These are phyloP conservation scores for Tylopilus sp. DNA, from an alignment of 768 basidiomycete genomes.

Conservation along the genomic window DNA sequence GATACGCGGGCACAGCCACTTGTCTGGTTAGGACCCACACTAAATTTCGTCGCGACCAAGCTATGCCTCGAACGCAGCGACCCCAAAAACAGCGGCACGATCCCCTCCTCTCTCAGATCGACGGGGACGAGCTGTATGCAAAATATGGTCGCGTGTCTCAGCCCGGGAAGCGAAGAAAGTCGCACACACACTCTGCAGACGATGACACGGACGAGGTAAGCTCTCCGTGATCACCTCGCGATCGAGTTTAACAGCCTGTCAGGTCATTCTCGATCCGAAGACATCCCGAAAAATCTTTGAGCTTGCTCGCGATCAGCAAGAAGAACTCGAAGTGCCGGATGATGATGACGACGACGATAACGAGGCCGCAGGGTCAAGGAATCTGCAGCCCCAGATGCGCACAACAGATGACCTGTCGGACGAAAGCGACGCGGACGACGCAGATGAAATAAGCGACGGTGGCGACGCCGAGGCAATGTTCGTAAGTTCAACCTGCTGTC, in stretches of 20 bases:
- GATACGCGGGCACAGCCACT: constrained; percentile 12
- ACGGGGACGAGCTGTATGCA: constrained; percentile 69
- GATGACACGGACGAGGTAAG: constrained; percentile 62
- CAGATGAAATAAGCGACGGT: constrained; percentile 19
- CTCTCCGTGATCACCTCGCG: constrained; percentile 8
- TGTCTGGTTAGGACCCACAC: neutral
- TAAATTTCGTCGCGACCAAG: constrained; percentile 1
- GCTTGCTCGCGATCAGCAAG: constrained; percentile 89
- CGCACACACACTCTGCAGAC: constrained; percentile 40
- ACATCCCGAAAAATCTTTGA: constrained; percentile 87
- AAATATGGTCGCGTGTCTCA: constrained; percentile 78
- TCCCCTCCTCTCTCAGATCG: constrained; percentile 81
- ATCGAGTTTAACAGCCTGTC: constrained; percentile 1
- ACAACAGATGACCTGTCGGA: constrained; percentile 53
- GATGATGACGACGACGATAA: constrained; percentile 48
- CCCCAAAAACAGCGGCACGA: constrained; percentile 70
- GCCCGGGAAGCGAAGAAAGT: constrained; percentile 72
- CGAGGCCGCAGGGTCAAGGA: constrained; percentile 25
- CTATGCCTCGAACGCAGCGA: constrained; percentile 66
- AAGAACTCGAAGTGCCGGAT: constrained; percentile 70
- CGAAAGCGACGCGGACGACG: constrained; percentile 43
- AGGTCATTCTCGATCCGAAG: constrained; percentile 77
- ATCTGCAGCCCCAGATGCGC: constrained; percentile 23
- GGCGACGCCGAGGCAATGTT: constrained; percentile 57
- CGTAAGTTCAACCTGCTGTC: constrained; percentile 37